Evolutionary conservation across 2,329 filamentous ascomycete species (phyloP).

Genomic region (Sclerotinia subarctica): DNA sequence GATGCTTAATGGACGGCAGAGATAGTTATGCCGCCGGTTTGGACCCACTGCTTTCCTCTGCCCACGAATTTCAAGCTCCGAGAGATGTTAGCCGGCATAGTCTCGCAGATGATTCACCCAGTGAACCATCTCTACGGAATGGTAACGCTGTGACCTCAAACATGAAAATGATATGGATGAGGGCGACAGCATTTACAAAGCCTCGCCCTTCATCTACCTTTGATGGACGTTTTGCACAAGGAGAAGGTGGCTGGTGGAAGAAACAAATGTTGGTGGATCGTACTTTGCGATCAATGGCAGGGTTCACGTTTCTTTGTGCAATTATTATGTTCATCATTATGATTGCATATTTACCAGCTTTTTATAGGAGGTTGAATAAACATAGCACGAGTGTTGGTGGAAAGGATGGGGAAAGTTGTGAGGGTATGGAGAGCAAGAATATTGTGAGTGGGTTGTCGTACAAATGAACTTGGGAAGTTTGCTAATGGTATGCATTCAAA

Average conservation of each 20-base stretch:
- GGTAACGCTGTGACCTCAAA: not conserved
- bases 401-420: slow-evolving; percentile 27
- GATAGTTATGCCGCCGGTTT: slow-evolving; percentile 2
- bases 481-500: not conserved
- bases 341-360: slow-evolving; percentile 24
- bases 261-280: slow-evolving; percentile 30
- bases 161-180: slow-evolving; percentile 12
- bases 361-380: slow-evolving; percentile 21
- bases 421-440: slow-evolving; percentile 23
- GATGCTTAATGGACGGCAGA: not conserved
- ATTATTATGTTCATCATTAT: slow-evolving; percentile 28
- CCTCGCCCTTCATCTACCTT: slow-evolving; percentile 18
- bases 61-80: slow-evolving; percentile 3
- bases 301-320: slow-evolving; percentile 25
- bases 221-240: slow-evolving; percentile 29
- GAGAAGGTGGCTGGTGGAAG: slow-evolving; percentile 28
- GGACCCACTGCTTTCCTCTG: not conserved
- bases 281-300: slow-evolving; percentile 28
- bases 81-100: not conserved
- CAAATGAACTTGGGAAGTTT: not conserved
- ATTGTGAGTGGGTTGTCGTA: slow-evolving; percentile 17
- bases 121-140: not conserved
- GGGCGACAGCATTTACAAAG: slow-evolving; percentile 3
- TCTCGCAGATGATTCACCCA: not conserved
- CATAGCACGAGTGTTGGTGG: slow-evolving; percentile 25